phyloP scores from a whole-genome alignment of 495 filamentous ascomycete species.

The Penicillium macrosclerotiorum region DNA sequence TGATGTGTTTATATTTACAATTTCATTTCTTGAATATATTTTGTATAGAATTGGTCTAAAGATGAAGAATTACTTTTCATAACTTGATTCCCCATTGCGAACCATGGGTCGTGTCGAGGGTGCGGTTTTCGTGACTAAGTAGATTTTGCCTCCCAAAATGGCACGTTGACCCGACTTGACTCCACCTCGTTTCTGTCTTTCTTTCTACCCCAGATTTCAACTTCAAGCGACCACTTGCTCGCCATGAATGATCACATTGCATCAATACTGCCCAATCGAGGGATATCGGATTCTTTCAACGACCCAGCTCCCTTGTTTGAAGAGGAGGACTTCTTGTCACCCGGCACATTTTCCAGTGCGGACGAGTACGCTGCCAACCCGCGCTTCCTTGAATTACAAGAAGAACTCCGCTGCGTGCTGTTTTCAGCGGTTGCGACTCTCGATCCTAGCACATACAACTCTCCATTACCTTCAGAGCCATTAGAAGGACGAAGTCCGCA shows the following conservation, averaged over 20 bases:
- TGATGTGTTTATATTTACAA: no score
- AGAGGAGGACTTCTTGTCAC: constrained; percentile 27
- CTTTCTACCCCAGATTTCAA: constrained; percentile 13
- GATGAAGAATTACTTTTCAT: no score
- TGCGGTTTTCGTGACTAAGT: constrained; percentile 17
- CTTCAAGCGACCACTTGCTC: not conserved
- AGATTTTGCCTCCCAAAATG: constrained; percentile 1
- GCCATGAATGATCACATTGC: constrained; percentile 22
- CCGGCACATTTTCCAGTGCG: constrained; percentile 29
- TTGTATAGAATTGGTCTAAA: no score
- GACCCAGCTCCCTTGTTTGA: constrained; percentile 17
- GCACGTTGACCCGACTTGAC: not conserved
- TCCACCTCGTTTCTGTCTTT: constrained; percentile 11
- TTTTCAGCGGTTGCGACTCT: constrained; percentile 27
- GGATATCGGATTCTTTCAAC: constrained; percentile 18
- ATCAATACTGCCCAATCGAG: constrained; percentile 8
- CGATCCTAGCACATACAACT: constrained; percentile 21
- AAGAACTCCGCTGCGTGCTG: constrained; percentile 27
- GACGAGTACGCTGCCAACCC: constrained; percentile 32
- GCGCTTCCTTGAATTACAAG: constrained; percentile 27
- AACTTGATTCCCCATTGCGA: not conserved
- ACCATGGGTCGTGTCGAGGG: no score
- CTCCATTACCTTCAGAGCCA: constrained; percentile 16
- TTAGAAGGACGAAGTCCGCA: constrained; percentile 8
- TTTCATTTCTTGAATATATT: no score